A percentile compares a stretch with the other conserved stretches of the same genome.
Evolutionary conservation across 441 rosid genomes (phyloP).

Genomic region (Croton setiger): DNA sequence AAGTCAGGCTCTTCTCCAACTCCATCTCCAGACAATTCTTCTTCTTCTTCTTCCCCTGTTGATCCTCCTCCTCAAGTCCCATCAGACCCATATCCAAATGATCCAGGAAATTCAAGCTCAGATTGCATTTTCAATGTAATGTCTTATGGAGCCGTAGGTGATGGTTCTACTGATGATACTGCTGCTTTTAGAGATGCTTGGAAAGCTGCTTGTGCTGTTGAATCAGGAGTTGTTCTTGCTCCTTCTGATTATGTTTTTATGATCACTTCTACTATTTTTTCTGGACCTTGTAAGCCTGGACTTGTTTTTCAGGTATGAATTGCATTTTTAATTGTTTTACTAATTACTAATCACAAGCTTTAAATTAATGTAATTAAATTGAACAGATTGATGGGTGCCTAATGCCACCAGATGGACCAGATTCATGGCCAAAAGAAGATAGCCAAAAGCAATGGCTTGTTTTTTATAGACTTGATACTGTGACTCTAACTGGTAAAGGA

Average conservation of each 20-base stretch:
- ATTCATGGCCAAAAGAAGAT: constrained; percentile 77
- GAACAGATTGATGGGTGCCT: constrained; percentile 71
- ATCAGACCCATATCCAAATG: constrained; percentile 55
- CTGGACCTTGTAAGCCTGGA: constrained; percentile 88
- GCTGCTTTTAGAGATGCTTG: constrained; percentile 71
- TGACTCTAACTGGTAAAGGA: constrained; percentile 74
- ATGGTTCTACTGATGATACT: constrained; percentile 75
- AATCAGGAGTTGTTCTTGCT: constrained; percentile 57
- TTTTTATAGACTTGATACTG: constrained; percentile 59
- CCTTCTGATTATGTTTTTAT: constrained; percentile 63
- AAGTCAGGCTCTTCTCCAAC: constrained; percentile 26
- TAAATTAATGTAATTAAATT: no score
- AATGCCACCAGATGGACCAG: constrained; percentile 95
- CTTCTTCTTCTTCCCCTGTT: constrained; percentile 29
- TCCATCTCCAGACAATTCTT: constrained; percentile 31
- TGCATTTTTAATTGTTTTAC: background rate
- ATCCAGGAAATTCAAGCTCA: constrained; percentile 29
- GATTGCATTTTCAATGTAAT: constrained; percentile 60
- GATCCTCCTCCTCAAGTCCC: constrained; percentile 50
- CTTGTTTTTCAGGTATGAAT: constrained; percentile 62
- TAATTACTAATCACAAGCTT: no score
- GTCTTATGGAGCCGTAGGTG: constrained; percentile 76
- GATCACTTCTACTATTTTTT: constrained; percentile 84
- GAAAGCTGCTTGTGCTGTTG: constrained; percentile 84
- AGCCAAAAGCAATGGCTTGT: constrained; percentile 86